These are phyloP conservation scores for Asterella californica DNA, from an alignment of 225 moss, liverwort and hornwort genomes.

Conservation along the genomic window DNA sequence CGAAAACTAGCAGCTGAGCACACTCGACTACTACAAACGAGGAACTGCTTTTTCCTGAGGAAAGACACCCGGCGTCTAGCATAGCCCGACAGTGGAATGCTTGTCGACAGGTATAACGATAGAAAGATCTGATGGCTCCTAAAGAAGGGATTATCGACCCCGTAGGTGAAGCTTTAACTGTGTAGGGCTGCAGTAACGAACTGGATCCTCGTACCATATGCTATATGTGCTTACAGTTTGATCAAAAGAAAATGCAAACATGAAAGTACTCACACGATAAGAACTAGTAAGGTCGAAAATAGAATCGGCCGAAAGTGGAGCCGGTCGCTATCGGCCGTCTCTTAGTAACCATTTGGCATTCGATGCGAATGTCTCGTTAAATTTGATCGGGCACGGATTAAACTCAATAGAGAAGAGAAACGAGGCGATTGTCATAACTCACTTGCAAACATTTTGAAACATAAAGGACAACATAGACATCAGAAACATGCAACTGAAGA, in stretches of 20 bases:
- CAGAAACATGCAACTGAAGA: constrained; percentile 45
- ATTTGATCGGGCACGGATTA: constrained; percentile 44
- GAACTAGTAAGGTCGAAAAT: neutral
- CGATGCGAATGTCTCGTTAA: constrained; percentile 38
- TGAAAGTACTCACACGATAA: neutral
- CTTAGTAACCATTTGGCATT: constrained; percentile 40
- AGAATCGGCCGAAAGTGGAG: neutral
- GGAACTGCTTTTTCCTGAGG: neutral
- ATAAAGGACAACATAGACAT: constrained; percentile 41
- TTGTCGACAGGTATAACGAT: neutral
- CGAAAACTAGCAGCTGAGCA: neutral
- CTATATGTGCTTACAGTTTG: neutral
- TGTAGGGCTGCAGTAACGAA: neutral
- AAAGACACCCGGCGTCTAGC: neutral
- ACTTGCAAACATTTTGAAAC: constrained; percentile 39
- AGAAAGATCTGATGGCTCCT: neutral
- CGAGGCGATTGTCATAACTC: constrained; percentile 28
- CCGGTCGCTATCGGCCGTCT: constrained; percentile 23
- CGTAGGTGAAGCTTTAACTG: neutral
- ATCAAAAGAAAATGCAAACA: neutral
- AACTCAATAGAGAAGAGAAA: constrained; percentile 35
- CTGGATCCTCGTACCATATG: neutral
- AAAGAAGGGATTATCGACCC: neutral
- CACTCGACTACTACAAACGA: neutral
- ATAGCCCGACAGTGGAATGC: neutral